phyloP scores from a whole-genome alignment of 2,329 filamentous ascomycete species.

The Rhinocladiella similis region DNA sequence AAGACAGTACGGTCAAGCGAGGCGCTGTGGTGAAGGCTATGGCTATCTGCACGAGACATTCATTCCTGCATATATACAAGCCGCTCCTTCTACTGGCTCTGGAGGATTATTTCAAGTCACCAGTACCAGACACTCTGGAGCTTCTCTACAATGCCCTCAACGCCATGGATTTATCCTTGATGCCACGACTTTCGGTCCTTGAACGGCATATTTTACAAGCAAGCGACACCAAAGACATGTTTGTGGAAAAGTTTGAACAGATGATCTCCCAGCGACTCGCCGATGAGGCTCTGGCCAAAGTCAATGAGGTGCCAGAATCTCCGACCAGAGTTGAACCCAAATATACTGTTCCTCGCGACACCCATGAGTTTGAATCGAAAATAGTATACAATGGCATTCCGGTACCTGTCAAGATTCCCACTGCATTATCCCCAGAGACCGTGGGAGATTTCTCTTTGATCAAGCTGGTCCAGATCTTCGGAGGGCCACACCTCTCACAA shows the following conservation, averaged over 20 bases:
- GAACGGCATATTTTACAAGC: conserved; percentile 85
- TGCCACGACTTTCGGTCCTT: conserved; percentile 80
- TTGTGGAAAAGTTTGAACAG: conserved; percentile 94
- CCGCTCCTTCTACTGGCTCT: conserved; percentile 85
- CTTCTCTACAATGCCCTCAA: conserved; percentile 92
- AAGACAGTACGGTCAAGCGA: conserved; percentile 67
- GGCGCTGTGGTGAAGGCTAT: conserved; percentile 96
- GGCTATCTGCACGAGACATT: conserved; percentile 97
- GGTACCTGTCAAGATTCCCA: conserved; percentile 94
- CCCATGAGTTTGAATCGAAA: conserved; percentile 94
- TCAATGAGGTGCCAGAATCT: conserved; percentile 38
- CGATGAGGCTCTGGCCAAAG: conserved; percentile 54
- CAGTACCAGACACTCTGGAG: conserved; percentile 81
- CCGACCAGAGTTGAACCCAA: conserved; percentile 61
- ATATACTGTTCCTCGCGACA: conserved; percentile 84
- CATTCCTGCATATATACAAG: conserved; percentile 99
- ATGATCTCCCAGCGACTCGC: conserved; percentile 83
- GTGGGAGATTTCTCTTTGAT: conserved; percentile 97
- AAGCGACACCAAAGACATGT: conserved; percentile 92
- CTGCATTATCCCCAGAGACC: conserved; percentile 89
- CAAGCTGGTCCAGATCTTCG: conserved; percentile 95
- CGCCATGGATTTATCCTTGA: conserved; percentile 90
- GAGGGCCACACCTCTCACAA: conserved; percentile 74
- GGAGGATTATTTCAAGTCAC: conserved; percentile 95
- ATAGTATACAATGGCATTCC: conserved; percentile 96